Evolutionary conservation across 2,329 filamentous ascomycete genomes (phyloP), one percentile per base, ranked within the genome.

Genomic region (Anthostomella pinea): DNA sequence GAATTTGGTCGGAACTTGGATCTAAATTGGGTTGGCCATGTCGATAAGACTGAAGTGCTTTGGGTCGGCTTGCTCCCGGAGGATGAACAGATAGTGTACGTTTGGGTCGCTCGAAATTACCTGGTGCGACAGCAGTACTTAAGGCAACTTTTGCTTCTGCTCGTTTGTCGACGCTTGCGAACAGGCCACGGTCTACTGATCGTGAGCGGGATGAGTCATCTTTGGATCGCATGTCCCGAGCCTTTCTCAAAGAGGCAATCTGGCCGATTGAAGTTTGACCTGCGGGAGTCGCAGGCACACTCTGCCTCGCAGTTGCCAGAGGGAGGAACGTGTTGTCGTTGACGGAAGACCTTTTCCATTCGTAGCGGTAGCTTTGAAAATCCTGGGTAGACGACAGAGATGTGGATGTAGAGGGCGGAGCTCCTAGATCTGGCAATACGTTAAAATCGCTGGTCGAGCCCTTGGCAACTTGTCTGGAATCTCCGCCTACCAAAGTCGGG

Each of bases 181-280:
- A 81, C 3, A 76, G 48, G 46, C 73, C 71, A 26, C 79, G 70
- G 41, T 88, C 83, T 6, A 79, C 77, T 0, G 83, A 87, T 20
- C 71, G 73, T 5, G 78, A 75, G 22, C 82, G 71, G 2, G 70
- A 67, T 15, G 64, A 60, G 22, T 75, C 70, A 25, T 77, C 73
- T 26, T 52, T 28, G 25, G 55, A 34, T 39, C 64, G 53, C 18
- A 65, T 52, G 19, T 71, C 67, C 3, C 68, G 66, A 6, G 64
- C 58, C 39, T 64, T 68, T 15, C 68, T 62, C 15, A 65, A 58
- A 2, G 69, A 62, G 6, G 66, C 73, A 33, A 77, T 66, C 8
- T 56, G 59, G 32, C 67, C 39, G 4, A 51, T 48, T 13, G 51
- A 38, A 13, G 31, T 57, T 7, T 65, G 63, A 19, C 56, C 53